phyloP scores from a whole-genome alignment of 2,329 filamentous ascomycete genomes.

The Ceratocystiopsis minuta region DNA sequence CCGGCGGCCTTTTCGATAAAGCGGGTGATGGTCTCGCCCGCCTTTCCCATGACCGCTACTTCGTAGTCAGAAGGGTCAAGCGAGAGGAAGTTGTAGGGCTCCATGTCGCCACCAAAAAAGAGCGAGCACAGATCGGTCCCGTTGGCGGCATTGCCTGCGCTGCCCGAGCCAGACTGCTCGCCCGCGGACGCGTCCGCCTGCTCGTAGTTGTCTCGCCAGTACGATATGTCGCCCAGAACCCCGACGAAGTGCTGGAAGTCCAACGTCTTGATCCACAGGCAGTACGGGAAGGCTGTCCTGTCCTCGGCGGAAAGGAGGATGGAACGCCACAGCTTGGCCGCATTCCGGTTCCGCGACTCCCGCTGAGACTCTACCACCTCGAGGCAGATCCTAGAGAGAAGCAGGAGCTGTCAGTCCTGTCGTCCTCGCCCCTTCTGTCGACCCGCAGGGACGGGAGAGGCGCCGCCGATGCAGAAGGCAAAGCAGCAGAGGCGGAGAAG shows the following conservation, averaged over 20 bases:
- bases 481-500: neutral
- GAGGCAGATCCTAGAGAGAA: too few relatives aligned
- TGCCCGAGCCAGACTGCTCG: too few relatives aligned
- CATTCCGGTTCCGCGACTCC: conserved; percentile 25
- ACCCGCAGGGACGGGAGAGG: too few relatives aligned
- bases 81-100: conserved; percentile 17
- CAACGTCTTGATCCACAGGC: conserved; percentile 45
- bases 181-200: too few relatives aligned
- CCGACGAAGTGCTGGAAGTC: conserved; percentile 43
- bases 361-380: too few relatives aligned
- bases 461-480: too few relatives aligned
- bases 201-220: too few relatives aligned
- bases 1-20: conserved; percentile 23
- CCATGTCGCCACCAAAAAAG: conserved; percentile 25
- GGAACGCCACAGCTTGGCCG: conserved; percentile 49
- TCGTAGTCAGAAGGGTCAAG: too few relatives aligned
- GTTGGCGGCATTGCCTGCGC: too few relatives aligned
- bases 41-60: conserved; percentile 29
- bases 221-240: conserved; percentile 34
- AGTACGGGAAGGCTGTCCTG: conserved; percentile 49
- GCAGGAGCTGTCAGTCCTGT: too few relatives aligned
- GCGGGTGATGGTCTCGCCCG: conserved; percentile 37
- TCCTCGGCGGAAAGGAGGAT: conserved; percentile 47
- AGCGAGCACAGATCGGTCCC: conserved; percentile 11
- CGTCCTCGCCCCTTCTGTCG: too few relatives aligned